Base-by-base conservation (phyloP, 2,329 filamentous ascomycete species). In the Seiridium cupressi region DNA sequence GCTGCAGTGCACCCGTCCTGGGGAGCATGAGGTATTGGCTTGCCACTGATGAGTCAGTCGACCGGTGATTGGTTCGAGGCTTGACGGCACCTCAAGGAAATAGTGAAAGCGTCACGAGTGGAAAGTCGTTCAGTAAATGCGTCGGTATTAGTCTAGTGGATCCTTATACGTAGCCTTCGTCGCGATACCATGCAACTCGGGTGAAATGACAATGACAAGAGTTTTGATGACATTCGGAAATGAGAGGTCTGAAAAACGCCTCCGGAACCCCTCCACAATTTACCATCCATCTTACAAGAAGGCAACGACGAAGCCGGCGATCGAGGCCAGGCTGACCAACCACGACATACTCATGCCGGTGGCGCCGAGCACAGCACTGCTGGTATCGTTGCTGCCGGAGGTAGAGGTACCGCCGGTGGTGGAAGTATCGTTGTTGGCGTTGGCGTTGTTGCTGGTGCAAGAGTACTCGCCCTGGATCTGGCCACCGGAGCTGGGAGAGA, bases 371-470 rank as follows among this genome's bases (percentile, higher is more conserved):
- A 80, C 82, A 57, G 74, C 74, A 63, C 75, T 76, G 44, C 75
- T 68, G 57, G 74, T 66, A 51, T 72, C 62, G 51, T 65, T 64
- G 57, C 69, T 65, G 38, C 32, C 35, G 49, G 32, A 7, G 7
- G 38, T 36, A 35, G 49, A 53, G 58, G 73, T 69, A 58, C 71
- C 71, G 55, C 72, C 67, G 42, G 62, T 70, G 51, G 63, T 65
- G 42, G 63, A 64, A 61, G 74, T 79, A 64, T 79, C 81, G 64
- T 79, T 71, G 76, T 85, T 85, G 72, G 84, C 84, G 49, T 79
- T 70, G 55, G 74, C 73, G 70, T 83, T 81, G 72, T 84, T 77
- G 70, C 77, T 77, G 35, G 74, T 74, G 79, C 85, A 88, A 38
- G 68, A 74, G 69, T 73, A 79, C 64, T 73, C 73, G 65, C 84